Conservation (phyloP, 2,329 filamentous ascomycete species). For the Stemphylium vesicarium region DNA sequence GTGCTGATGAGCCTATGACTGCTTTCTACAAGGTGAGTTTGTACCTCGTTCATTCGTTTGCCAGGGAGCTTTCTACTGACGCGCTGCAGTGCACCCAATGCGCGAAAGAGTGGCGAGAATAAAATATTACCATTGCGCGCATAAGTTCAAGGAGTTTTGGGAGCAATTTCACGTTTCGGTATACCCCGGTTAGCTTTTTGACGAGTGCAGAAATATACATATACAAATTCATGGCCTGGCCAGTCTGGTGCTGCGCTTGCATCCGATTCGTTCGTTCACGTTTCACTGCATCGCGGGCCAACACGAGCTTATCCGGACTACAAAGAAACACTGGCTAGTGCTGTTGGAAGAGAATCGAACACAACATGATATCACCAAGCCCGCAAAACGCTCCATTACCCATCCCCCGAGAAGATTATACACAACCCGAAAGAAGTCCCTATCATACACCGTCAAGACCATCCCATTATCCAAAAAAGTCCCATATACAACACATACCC, state of each 20-base stretch:
- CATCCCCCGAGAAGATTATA: no score
- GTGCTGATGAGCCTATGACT: conserved; percentile 98
- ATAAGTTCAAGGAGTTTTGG: conserved; percentile 15
- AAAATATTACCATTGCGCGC: conserved; percentile 2
- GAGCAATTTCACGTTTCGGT: conserved; percentile 5
- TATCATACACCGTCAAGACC: no score
- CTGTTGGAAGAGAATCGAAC: not conserved
- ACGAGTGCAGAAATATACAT: not conserved
- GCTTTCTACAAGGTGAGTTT: conserved; percentile 86
- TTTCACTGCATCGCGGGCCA: not conserved
- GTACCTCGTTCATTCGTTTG: not conserved
- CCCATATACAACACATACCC: no score
- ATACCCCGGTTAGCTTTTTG: conserved; percentile 10
- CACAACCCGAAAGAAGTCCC: no score
- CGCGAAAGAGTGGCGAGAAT: conserved; percentile 54
- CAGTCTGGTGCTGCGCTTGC: not conserved
- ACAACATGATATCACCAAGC: no score
- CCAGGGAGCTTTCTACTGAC: conserved; percentile 7
- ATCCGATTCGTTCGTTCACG: not conserved
- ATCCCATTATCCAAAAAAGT: no score
- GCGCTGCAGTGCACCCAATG: conserved; percentile 51
- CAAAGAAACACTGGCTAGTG: no score
- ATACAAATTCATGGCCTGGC: not conserved
- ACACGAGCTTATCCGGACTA: not conserved
- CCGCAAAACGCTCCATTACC: no score